Conservation (phyloP, 75 land plant species). For the Cryptomeria japonica region DNA sequence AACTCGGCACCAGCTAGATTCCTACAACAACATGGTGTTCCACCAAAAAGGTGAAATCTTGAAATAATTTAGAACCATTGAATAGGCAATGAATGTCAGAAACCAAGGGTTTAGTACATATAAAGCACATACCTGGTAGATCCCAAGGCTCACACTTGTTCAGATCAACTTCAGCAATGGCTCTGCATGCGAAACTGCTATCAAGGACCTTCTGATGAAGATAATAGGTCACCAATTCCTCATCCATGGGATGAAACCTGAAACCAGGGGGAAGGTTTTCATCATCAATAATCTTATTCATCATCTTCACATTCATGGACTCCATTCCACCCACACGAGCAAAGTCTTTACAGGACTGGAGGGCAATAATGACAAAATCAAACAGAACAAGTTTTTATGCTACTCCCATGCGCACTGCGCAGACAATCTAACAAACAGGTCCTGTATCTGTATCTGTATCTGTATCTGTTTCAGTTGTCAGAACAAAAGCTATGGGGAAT, state of each 20-base stretch:
- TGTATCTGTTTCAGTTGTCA: not conserved
- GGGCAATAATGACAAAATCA: not conserved
- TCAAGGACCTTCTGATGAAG: constrained; percentile 35
- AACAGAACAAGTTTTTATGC: not conserved
- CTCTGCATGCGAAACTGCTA: constrained; percentile 22
- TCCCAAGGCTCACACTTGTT: constrained; percentile 58
- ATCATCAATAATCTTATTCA: constrained; percentile 2
- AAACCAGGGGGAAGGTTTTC: constrained; percentile 24
- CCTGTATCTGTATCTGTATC: not conserved
- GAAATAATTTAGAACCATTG: no score
- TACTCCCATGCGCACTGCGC: not conserved
- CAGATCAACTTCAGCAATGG: constrained; percentile 45
- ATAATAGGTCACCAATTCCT: constrained; percentile 39
- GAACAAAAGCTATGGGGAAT: not conserved
- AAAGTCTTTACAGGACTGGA: not conserved
- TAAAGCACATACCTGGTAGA: constrained; percentile 26
- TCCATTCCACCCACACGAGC: not conserved
- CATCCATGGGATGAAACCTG: constrained; percentile 29
- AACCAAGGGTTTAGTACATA: not conserved
- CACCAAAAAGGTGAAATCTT: no score
- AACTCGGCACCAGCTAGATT: no score
- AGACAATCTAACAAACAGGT: not conserved
- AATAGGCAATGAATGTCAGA: not conserved
- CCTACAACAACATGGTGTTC: no score
- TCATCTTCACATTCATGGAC: not conserved